Percentiles rank a stretch among this genome's conserved stretches.
Conservation (phyloP, 345 rosid species). For the Euphorbia peplus region DNA sequence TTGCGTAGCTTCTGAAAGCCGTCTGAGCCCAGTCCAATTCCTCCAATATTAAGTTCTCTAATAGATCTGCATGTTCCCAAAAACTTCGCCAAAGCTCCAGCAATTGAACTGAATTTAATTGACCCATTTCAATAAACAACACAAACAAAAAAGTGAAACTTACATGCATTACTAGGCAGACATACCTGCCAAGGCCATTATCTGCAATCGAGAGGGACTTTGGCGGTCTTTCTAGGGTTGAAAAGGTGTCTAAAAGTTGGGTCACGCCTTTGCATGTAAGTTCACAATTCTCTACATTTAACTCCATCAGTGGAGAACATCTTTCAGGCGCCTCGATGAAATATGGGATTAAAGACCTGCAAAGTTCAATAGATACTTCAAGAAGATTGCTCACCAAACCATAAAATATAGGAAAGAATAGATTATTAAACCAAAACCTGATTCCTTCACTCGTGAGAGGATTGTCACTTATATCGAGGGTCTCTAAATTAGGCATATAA, state of each 20-base stretch:
- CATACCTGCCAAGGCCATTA: conserved; percentile 74
- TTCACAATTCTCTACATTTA: conserved; percentile 75
- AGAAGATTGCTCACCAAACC: conserved; percentile 17
- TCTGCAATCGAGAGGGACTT: conserved; percentile 70
- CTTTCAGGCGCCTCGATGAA: conserved; percentile 47
- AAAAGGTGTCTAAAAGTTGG: conserved; percentile 54
- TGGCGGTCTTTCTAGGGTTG: conserved; percentile 42
- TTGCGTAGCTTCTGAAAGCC: conserved; percentile 63
- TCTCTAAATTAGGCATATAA: conserved; percentile 67
- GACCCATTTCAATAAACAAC: conserved; percentile 10
- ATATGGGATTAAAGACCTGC: conserved; percentile 73
- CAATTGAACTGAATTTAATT: conserved; percentile 50
- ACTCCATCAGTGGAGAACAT: conserved; percentile 42
- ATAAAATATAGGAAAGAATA: conserved; percentile 7
- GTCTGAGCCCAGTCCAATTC: conserved; percentile 68
- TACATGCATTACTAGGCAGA: conserved; percentile 17
- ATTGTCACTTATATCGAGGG: conserved; percentile 78
- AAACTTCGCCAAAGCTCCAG: conserved; percentile 51
- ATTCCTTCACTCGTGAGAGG: conserved; percentile 72
- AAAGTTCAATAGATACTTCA: conserved; percentile 21
- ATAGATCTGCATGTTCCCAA: conserved; percentile 42
- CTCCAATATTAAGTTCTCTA: conserved; percentile 58
- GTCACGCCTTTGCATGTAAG: conserved; percentile 59
- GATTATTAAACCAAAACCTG: conserved; percentile 50
- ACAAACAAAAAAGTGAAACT: conserved; percentile 12